Evolutionary conservation across 768 basidiomycete genomes (phyloP).

Genomic region (Tephrocybe sp.): DNA sequence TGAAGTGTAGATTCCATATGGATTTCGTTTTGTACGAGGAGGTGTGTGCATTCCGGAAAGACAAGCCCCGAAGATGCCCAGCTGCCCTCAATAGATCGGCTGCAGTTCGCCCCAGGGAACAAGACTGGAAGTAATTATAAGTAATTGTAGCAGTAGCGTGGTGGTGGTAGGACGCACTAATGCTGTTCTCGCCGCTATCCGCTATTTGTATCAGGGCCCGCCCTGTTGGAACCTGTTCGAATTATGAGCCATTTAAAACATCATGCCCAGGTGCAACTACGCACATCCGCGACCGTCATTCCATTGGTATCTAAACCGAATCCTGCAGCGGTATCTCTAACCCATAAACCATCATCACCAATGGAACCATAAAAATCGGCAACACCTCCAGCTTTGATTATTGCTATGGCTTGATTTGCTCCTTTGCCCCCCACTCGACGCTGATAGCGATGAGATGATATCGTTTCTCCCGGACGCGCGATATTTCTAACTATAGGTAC

Average conservation of each 20-base stretch:
- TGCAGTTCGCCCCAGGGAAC: slow-evolving; percentile 57
- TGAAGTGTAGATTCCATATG: slow-evolving; percentile 37
- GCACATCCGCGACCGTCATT: slow-evolving; percentile 38
- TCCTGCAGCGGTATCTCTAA: slow-evolving; percentile 34
- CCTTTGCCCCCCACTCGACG: slow-evolving; percentile 60
- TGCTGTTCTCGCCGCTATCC: slow-evolving; percentile 58
- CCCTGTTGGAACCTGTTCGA: slow-evolving; percentile 47
- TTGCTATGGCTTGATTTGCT: slow-evolving; percentile 60
- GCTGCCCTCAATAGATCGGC: slow-evolving; percentile 29
- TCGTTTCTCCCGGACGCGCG: slow-evolving; percentile 56
- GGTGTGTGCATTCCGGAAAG: slow-evolving; percentile 40
- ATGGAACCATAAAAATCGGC: slow-evolving; percentile 51
- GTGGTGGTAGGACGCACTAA: slow-evolving; percentile 36
- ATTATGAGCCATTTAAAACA: background rate
- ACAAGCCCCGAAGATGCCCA: slow-evolving; percentile 19
- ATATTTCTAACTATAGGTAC: slow-evolving; percentile 42
- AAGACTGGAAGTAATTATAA: slow-evolving; percentile 35
- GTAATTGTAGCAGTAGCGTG: background rate
- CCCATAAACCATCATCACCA: slow-evolving; percentile 51
- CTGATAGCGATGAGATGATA: slow-evolving; percentile 47
- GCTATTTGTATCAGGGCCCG: slow-evolving; percentile 61
- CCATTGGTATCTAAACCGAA: slow-evolving; percentile 38
- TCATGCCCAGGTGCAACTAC: slow-evolving; percentile 6
- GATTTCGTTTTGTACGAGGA: slow-evolving; percentile 63
- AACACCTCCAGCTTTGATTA: slow-evolving; percentile 46